These are phyloP conservation scores for Alternaria rosae DNA, from an alignment of 2,329 filamentous ascomycete species.

Conservation along the genomic window DNA sequence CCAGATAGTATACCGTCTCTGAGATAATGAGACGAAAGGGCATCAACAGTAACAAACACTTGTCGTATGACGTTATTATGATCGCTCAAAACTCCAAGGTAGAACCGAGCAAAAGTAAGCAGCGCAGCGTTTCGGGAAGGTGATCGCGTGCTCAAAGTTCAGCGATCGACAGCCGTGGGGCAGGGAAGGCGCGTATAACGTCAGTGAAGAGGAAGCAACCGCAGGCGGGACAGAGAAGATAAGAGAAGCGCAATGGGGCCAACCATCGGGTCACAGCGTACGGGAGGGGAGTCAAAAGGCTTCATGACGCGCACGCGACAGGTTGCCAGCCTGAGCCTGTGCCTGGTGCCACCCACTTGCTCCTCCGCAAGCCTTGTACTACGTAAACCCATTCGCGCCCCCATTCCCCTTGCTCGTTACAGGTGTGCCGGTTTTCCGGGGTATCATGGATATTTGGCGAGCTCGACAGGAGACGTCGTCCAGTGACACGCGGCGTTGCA, in stretches of 20 bases:
- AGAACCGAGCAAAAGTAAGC: neutral
- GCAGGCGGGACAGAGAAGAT: neutral
- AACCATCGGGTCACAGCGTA: neutral
- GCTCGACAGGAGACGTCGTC: conserved; percentile 6
- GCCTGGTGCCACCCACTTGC: conserved; percentile 2
- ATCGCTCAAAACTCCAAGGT: neutral
- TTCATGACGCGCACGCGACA: conserved; percentile 12
- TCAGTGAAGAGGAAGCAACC: neutral
- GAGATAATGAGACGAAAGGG: neutral
- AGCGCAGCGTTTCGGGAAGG: conserved; percentile 5
- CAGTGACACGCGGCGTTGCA: conserved; percentile 27
- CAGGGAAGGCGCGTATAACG: conserved; percentile 3
- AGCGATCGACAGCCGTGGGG: conserved; percentile 4
- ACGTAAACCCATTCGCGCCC: neutral
- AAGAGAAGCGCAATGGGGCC: neutral
- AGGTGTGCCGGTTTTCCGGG: conserved; percentile 1
- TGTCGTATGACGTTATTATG: neutral
- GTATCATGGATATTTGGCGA: neutral
- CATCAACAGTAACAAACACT: neutral
- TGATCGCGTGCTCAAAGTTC: conserved; percentile 12
- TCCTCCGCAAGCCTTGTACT: neutral
- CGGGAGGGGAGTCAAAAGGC: neutral
- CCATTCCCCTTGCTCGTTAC: neutral
- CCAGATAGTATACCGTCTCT: neutral
- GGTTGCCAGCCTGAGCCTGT: neutral